Conservation (phyloP, 768 basidiomycete genomes). For the Gloeostereum incarnatum region DNA sequence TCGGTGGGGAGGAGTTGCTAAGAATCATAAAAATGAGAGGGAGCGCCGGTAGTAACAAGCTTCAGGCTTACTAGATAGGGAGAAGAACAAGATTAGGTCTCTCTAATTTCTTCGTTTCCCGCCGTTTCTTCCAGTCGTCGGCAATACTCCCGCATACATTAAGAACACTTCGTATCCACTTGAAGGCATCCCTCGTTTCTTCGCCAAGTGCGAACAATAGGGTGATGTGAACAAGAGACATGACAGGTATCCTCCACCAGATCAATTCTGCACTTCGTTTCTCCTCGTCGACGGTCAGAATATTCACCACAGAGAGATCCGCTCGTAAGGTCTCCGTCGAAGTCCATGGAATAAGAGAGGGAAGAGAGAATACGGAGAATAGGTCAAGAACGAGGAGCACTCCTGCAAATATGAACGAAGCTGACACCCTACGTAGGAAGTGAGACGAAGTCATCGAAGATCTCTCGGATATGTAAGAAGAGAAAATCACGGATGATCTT, state of each 20-base stretch:
- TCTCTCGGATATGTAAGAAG: constrained; percentile 5
- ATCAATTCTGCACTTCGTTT: constrained; percentile 16
- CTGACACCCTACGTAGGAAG: constrained; percentile 6
- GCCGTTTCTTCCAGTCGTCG: neutral
- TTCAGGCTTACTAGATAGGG: constrained; percentile 14
- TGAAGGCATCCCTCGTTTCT: constrained; percentile 23
- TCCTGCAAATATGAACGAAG: constrained; percentile 3
- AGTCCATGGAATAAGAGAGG: constrained; percentile 17
- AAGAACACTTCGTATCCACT: constrained; percentile 19
- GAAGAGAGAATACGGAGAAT: constrained; percentile 15
- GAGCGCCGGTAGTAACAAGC: too few species aligned
- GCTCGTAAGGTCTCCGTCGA: constrained; percentile 25
- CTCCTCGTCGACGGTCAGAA: constrained; percentile 16
- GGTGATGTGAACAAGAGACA: constrained; percentile 29
- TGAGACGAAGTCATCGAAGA: constrained; percentile 2
- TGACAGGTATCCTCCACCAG: constrained; percentile 31
- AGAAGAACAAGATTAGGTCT: constrained; percentile 8
- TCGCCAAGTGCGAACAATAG: constrained; percentile 27
- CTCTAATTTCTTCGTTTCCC: neutral
- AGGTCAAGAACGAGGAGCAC: constrained; percentile 10
- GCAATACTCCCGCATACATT: neutral
- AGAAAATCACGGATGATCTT: constrained; percentile 3
- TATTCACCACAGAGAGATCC: constrained; percentile 24
- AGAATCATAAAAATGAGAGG: neutral
- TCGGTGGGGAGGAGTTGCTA: neutral